A percentile compares a stretch with the other conserved stretches of the same genome.
phyloP scores from a whole-genome alignment of 2,329 filamentous ascomycete species.

The Talaromyces sp. region DNA sequence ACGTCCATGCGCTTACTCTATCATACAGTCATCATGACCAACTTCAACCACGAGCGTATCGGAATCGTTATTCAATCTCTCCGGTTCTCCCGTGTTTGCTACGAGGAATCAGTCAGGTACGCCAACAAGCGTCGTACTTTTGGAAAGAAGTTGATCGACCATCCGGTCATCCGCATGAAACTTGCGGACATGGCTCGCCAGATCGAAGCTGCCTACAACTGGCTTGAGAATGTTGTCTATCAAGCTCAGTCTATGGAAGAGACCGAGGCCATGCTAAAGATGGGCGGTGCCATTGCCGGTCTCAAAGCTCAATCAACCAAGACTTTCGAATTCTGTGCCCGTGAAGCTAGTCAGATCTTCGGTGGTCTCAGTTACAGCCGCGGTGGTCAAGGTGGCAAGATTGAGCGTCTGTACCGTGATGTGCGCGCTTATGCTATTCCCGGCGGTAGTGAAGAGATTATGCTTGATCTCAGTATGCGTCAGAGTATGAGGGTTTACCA shows the following conservation, averaged over 20 bases:
- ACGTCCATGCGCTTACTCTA: neutral
- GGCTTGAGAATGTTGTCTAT: conserved; percentile 92
- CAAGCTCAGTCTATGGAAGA: conserved; percentile 92
- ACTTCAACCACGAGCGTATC: conserved; percentile 99
- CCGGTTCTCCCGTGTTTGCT: conserved; percentile 93
- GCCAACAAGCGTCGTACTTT: conserved; percentile 96
- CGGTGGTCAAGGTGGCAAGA: conserved; percentile 90
- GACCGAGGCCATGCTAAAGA: conserved; percentile 89
- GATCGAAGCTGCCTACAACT: conserved; percentile 94
- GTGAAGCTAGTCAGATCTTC: conserved; percentile 96
- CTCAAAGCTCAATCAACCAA: conserved; percentile 91
- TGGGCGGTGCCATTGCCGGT: conserved; percentile 87
- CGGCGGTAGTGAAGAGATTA: conserved; percentile 95
- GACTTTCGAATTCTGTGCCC: conserved; percentile 95
- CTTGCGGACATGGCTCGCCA: conserved; percentile 97
- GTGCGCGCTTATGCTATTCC: conserved; percentile 95
- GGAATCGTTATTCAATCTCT: conserved; percentile 97
- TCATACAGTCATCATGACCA: conserved; percentile 86
- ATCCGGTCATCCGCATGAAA: conserved; percentile 96
- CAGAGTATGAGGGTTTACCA: conserved; percentile 85
- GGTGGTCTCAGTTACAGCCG: conserved; percentile 87
- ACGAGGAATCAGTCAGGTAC: conserved; percentile 94
- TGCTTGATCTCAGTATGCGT: conserved; percentile 92
- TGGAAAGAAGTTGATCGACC: conserved; percentile 91
- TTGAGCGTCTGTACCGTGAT: conserved; percentile 90